A percentile compares a stretch with the other conserved stretches of the same genome.
These are phyloP conservation scores for Gossypium turneri DNA, from an alignment of 345 rosid species.

Conservation along the genomic window DNA sequence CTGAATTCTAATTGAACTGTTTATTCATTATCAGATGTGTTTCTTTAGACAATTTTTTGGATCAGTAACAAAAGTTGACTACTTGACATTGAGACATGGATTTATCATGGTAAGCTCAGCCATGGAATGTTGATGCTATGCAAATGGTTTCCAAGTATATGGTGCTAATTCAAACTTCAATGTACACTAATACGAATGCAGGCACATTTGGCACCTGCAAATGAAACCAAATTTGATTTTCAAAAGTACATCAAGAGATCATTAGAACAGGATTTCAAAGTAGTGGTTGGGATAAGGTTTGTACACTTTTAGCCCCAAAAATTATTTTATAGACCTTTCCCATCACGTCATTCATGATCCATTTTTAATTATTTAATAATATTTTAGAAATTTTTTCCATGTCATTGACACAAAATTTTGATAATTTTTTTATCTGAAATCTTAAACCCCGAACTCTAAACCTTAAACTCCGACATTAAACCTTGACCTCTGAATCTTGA, in stretches of 20 bases:
- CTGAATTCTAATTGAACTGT: background rate
- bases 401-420: no score
- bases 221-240: slow-evolving; percentile 66
- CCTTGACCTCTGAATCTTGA: no score
- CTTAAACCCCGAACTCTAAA: no score
- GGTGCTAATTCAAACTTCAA: background rate
- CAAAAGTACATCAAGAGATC: slow-evolving; percentile 80
- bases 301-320: background rate
- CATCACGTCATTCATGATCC: no score
- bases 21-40: slow-evolving; percentile 49
- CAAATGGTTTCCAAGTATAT: background rate
- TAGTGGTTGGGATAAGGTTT: slow-evolving; percentile 84
- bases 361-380: no score
- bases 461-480: no score
- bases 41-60: slow-evolving; percentile 90
- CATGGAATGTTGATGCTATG: background rate
- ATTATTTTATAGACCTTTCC: no score
- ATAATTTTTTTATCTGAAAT: no score
- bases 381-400: no score
- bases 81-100: slow-evolving; percentile 83
- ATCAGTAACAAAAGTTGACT: slow-evolving; percentile 86
- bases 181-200: slow-evolving; percentile 25
- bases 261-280: slow-evolving; percentile 81
- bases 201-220: slow-evolving; percentile 88
- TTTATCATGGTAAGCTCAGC: slow-evolving; percentile 58